These are phyloP conservation scores for Exophiala aquamarina DNA, from an alignment of 2,329 filamentous ascomycete genomes.

Conservation along the genomic window DNA sequence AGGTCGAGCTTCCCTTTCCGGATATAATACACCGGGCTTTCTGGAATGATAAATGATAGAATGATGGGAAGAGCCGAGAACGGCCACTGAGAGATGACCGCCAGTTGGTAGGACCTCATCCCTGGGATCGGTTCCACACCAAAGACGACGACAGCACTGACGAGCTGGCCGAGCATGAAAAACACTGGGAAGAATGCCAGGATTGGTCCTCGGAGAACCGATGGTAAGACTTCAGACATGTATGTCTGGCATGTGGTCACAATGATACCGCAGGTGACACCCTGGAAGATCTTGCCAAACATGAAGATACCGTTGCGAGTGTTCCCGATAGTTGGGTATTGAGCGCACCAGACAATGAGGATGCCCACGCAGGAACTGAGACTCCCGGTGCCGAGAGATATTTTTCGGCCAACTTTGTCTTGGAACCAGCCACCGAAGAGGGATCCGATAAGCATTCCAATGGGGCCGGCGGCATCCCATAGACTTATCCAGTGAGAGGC, in stretches of 20 bases:
- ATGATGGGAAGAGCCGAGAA: constrained; percentile 45
- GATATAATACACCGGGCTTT: constrained; percentile 52
- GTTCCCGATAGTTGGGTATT: too few species aligned
- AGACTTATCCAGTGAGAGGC: constrained; percentile 47
- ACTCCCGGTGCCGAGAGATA: constrained; percentile 37
- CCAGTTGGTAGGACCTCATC: too few species aligned
- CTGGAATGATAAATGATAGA: constrained; percentile 48
- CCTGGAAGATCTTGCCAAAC: too few species aligned
- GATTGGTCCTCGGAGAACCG: too few species aligned
- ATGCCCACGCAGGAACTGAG: constrained; percentile 40
- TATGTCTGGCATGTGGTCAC: too few species aligned
- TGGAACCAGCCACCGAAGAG: constrained; percentile 40
- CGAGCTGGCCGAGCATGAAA: not conserved
- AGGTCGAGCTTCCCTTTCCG: constrained; percentile 41
- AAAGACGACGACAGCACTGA: constrained; percentile 30
- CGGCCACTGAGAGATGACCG: constrained; percentile 37
- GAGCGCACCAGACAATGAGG: constrained; percentile 35
- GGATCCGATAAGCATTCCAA: constrained; percentile 41
- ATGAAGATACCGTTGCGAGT: too few species aligned
- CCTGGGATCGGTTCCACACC: constrained; percentile 18
- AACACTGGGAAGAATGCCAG: too few species aligned
- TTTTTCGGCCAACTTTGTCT: constrained; percentile 42
- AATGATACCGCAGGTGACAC: too few species aligned
- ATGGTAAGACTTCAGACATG: too few species aligned
- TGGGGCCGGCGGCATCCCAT: constrained; percentile 43